These are phyloP conservation scores for Dicorynia guianensis DNA, from an alignment of 306 rosid species.

Conservation along the genomic window DNA sequence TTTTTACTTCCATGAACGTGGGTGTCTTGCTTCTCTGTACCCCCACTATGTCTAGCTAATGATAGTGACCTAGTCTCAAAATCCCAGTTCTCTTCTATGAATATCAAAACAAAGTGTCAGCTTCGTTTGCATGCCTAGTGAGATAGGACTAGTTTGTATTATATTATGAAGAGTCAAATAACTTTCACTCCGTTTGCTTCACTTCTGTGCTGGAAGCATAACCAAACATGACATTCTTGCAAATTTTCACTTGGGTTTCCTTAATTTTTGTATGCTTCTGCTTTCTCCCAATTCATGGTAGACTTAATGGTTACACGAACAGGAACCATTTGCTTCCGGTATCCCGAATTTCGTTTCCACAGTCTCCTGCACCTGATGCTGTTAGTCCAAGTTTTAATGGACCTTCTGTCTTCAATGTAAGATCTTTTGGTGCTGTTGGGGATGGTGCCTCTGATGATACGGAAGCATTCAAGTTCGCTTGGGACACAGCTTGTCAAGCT, in stretches of 20 bases:
- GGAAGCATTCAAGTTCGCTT: conserved; percentile 63
- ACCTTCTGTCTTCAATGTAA: conserved; percentile 45
- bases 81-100: conserved; percentile 36
- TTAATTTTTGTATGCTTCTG: not conserved
- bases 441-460: conserved; percentile 67
- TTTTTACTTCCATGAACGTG: conserved; percentile 49
- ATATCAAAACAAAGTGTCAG: conserved; percentile 36
- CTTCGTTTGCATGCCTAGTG: conserved; percentile 30
- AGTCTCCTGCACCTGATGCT: conserved; percentile 34
- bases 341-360: conserved; percentile 12
- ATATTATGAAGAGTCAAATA: conserved; percentile 9
- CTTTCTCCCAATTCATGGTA: conserved; percentile 7
- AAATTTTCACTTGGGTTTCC: conserved; percentile 8
- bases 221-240: conserved; percentile 31
- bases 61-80: conserved; percentile 40
- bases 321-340: not conserved
- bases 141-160: conserved; percentile 4
- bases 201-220: not conserved
- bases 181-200: conserved; percentile 6
- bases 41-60: conserved; percentile 41
- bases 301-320: conserved; percentile 5
- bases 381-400: conserved; percentile 1
- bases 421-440: conserved; percentile 69
- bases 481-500: conserved; percentile 69
- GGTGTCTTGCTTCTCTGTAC: conserved; percentile 42